Percentiles rank a stretch among this genome's conserved stretches.
These are phyloP conservation scores for Curvularia spicifera DNA, from an alignment of 2,329 filamentous ascomycete species.

Conservation along the genomic window DNA sequence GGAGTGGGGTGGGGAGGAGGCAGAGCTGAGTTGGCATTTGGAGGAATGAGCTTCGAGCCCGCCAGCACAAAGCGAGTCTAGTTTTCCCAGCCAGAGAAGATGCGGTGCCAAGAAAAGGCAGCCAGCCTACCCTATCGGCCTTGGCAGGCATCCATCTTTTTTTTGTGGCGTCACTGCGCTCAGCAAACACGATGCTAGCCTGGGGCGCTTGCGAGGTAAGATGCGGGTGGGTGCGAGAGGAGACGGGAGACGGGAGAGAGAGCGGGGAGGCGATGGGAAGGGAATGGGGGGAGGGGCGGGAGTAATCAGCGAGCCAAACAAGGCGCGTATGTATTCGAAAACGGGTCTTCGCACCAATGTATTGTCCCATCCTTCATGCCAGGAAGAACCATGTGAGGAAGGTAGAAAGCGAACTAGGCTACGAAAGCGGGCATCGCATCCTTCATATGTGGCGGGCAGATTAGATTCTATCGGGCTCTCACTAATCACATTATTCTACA, in stretches of 20 bases:
- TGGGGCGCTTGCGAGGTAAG: background rate
- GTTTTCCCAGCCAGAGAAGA: background rate
- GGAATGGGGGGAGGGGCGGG: no score
- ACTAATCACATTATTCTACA: no score
- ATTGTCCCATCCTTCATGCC: background rate
- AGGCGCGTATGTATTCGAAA: constrained; percentile 1
- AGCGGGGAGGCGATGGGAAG: constrained; percentile 1
- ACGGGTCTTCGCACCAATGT: constrained; percentile 8
- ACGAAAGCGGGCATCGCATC: no score
- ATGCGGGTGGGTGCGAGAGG: constrained; percentile 6
- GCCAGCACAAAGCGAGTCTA: constrained; percentile 9
- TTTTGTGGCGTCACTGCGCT: no score
- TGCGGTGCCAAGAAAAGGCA: no score
- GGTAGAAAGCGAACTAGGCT: no score
- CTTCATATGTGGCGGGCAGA: no score
- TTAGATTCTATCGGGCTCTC: no score
- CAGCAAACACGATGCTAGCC: no score
- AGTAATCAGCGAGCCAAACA: constrained; percentile 5
- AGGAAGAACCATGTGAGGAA: no score
- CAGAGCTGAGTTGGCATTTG: constrained; percentile 15
- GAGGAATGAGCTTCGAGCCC: constrained; percentile 5
- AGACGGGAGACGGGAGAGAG: background rate
- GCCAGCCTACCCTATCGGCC: no score
- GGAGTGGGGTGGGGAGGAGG: background rate
- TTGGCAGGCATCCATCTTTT: no score